phyloP scores from a whole-genome alignment of 192 early-diverging fungal genomes.

The Backusella sp. region DNA sequence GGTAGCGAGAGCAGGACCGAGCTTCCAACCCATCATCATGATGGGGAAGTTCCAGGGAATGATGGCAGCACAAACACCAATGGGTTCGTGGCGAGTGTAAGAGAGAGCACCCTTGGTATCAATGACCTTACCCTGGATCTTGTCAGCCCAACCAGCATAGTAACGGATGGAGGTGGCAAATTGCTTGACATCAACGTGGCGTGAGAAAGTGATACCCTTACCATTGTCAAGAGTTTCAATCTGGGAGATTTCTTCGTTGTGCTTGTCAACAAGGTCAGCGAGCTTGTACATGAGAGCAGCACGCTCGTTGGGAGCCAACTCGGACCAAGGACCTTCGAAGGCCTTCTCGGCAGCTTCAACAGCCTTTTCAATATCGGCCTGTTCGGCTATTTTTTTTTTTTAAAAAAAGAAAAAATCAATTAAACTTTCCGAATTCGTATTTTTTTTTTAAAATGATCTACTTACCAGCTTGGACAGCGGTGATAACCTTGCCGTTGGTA shows the following conservation, averaged over 20 bases:
- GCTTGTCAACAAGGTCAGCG: constrained; percentile 49
- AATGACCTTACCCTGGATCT: constrained; percentile 56
- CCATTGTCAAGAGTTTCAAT: constrained; percentile 80
- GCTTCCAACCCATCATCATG: constrained; percentile 75
- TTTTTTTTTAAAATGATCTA: neutral
- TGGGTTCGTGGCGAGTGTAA: constrained; percentile 58
- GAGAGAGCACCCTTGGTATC: constrained; percentile 48
- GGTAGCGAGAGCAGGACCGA: constrained; percentile 75
- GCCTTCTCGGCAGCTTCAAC: constrained; percentile 63
- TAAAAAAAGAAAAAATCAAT: constrained; percentile 16
- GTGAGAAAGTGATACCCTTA: constrained; percentile 63
- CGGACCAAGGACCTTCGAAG: constrained; percentile 52
- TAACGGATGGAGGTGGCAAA: constrained; percentile 67
- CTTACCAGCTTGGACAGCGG: constrained; percentile 46
- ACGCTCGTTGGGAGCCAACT: constrained; percentile 46
- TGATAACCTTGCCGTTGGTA: constrained; percentile 57
- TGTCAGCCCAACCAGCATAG: constrained; percentile 69
- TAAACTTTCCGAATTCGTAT: neutral
- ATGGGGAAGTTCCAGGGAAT: constrained; percentile 82
- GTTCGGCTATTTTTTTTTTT: constrained; percentile 50
- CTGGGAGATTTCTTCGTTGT: constrained; percentile 48
- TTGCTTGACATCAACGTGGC: constrained; percentile 58
- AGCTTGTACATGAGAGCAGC: constrained; percentile 56
- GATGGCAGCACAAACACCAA: constrained; percentile 74
- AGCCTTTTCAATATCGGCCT: constrained; percentile 63